Conservation (phyloP, 2,329 filamentous ascomycete species). For the Neonectria faginata region DNA sequence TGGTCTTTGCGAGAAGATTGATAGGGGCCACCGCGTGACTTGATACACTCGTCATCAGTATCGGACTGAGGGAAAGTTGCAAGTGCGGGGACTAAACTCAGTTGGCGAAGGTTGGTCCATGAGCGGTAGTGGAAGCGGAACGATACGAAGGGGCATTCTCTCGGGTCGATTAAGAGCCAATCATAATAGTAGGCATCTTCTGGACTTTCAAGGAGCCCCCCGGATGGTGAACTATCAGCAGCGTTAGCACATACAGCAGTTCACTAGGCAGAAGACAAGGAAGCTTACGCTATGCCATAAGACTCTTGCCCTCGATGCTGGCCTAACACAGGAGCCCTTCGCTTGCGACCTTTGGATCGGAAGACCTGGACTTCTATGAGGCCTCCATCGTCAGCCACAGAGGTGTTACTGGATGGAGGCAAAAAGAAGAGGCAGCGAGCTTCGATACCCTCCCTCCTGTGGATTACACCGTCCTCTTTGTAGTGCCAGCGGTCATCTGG, state of each 20-base stretch:
- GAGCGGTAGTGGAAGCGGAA: constrained; percentile 70
- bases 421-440: constrained; percentile 64
- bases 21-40: not conserved
- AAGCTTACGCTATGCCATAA: constrained; percentile 66
- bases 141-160: constrained; percentile 62
- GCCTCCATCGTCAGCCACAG: constrained; percentile 65
- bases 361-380: constrained; percentile 66
- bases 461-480: constrained; percentile 50
- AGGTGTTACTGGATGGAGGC: constrained; percentile 49
- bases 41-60: not conserved
- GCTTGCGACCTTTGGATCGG: constrained; percentile 61
- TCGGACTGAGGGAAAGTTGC: not conserved
- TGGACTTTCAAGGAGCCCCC: constrained; percentile 64
- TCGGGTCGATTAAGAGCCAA: constrained; percentile 64
- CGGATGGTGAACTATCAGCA: constrained; percentile 60
- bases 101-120: constrained; percentile 59
- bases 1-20: not conserved
- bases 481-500: constrained; percentile 58
- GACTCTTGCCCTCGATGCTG: constrained; percentile 60
- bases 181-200: constrained; percentile 64
- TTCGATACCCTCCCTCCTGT: constrained; percentile 58
- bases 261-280: not conserved
- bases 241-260: constrained; percentile 22
- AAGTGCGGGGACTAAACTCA: constrained; percentile 59
- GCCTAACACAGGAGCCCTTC: constrained; percentile 55